Base-by-base conservation (phyloP, 2,329 filamentous ascomycete genomes). In the Pseudogymnoascus sp. region DNA sequence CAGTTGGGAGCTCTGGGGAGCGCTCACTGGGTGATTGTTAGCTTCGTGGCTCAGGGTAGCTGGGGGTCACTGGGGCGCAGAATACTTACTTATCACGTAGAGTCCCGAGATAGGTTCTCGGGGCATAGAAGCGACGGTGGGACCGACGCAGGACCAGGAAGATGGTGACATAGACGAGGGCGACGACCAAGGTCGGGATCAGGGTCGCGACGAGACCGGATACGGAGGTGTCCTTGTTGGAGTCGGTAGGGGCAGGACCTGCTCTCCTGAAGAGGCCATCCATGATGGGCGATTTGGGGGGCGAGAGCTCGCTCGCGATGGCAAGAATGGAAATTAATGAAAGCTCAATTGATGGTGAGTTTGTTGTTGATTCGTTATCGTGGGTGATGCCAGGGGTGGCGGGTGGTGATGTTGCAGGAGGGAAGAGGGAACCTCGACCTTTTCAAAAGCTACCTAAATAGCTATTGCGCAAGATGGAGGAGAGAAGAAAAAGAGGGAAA, bases 1-100 rank as follows among this genome's bases (percentile, higher is more conserved):
- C 87, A 25, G 73, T 78, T 2, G 87, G 84, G 0, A 88, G 78
- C 1, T 77, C 71, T 21, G 84, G 84, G 11, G 82, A 83, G 35
- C 86, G 83, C 65, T 85, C 79, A 67, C 81, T 83, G 66, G 62
- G 59, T 28, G 63, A 50, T 60, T 63, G 47, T 68, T 64, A 67
- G 67, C 63, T 59, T 62, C 64, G 8, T 64, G 60, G 38, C 65
- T 62, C 25, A 69, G 59, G 18, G 64, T 66, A 18, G 60, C 62
- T 35, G 33, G 38, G 50, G 63, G 12, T 42, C 16, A 14, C 21
- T 40, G 33, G 38, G 38, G 44, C 40, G 47, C 21, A 44, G 5
- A 64, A 70, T 63, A 59, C 23, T 25, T 66, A 71, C 69, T 75
- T 71, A 38, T 80, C 74, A 12, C 79, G 77, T 65, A 87, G 70